A percentile compares a stretch with the other conserved stretches of the same genome.
These are phyloP conservation scores for Ziziphus jujuba DNA, from an alignment of 306 rosid species.

Conservation along the genomic window DNA sequence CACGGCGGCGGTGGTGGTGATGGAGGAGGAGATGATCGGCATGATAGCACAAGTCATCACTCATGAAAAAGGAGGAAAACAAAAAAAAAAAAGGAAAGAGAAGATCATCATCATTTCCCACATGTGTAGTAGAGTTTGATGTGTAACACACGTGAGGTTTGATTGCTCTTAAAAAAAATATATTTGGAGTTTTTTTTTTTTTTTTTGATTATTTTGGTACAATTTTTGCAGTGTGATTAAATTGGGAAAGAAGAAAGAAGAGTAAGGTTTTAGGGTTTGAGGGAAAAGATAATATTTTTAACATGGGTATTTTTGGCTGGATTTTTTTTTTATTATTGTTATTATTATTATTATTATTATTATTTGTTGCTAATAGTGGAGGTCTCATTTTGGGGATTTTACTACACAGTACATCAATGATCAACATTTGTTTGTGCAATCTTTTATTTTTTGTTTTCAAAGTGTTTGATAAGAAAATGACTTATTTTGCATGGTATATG, in stretches of 20 bases:
- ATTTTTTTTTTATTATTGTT: slow-evolving; percentile 13
- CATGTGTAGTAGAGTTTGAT: slow-evolving; percentile 60
- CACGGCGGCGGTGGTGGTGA: slow-evolving; percentile 44
- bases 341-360: neutral
- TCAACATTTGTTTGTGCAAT: slow-evolving; percentile 62
- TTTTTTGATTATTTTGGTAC: slow-evolving; percentile 29
- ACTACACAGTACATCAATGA: slow-evolving; percentile 44
- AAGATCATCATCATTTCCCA: slow-evolving; percentile 29
- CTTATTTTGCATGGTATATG: slow-evolving; percentile 31
- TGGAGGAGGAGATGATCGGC: slow-evolving; percentile 46
- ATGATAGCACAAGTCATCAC: slow-evolving; percentile 64
- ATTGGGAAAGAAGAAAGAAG: slow-evolving; percentile 30
- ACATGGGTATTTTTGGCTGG: slow-evolving; percentile 40
- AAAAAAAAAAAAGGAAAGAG: neutral
- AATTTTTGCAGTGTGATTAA: slow-evolving; percentile 63
- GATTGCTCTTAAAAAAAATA: slow-evolving; percentile 47
- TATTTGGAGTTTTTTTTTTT: slow-evolving; percentile 36
- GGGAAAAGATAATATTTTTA: slow-evolving; percentile 41
- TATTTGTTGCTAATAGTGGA: slow-evolving; percentile 11
- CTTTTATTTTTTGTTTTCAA: slow-evolving; percentile 25
- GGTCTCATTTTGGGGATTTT: slow-evolving; percentile 33
- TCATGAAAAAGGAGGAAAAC: slow-evolving; percentile 30
- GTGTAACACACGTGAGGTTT: slow-evolving; percentile 81
- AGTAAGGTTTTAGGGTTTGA: slow-evolving; percentile 52
- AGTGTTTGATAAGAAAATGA: slow-evolving; percentile 2